Evolutionary conservation across 768 basidiomycete species (phyloP).

Genomic region (Podaxis carcinomalis): DNA sequence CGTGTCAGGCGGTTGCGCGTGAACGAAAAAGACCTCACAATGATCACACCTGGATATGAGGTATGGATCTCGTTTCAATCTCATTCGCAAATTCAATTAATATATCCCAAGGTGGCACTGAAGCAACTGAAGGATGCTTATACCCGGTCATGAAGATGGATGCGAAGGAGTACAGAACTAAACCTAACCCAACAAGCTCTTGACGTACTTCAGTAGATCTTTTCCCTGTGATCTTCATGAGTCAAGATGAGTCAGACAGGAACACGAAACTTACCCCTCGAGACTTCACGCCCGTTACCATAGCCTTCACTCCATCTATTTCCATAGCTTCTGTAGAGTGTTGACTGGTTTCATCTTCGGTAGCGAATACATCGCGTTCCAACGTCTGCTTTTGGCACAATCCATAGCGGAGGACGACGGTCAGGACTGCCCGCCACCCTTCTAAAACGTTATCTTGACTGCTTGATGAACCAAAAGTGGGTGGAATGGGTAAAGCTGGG

Average conservation of each 20-base stretch:
- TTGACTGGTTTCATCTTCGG: conserved; percentile 8
- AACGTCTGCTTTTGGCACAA: conserved; percentile 50
- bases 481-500: conserved; percentile 46
- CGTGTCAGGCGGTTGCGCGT: conserved; percentile 68
- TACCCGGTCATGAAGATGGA: conserved; percentile 19
- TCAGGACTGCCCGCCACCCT: conserved; percentile 80
- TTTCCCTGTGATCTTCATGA: conserved; percentile 43
- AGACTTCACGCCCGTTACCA: conserved; percentile 74
- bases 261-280: conserved; percentile 52
- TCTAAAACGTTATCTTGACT: conserved; percentile 39
- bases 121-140: conserved; percentile 35
- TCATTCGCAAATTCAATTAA: not conserved
- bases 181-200: conserved; percentile 52
- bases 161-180: not conserved
- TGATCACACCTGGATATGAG: conserved; percentile 61
- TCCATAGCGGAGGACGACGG: conserved; percentile 62
- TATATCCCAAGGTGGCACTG: conserved; percentile 28
- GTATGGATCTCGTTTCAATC: conserved; percentile 28
- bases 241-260: not conserved
- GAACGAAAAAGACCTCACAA: conserved; percentile 52
- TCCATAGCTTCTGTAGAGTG: conserved; percentile 31
- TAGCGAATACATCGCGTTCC: conserved; percentile 25
- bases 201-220: conserved; percentile 72
- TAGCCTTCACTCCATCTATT: conserved; percentile 57
- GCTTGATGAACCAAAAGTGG: conserved; percentile 14